Evolutionary conservation across 2,329 filamentous ascomycete genomes (phyloP).

Genomic region (Aspergillus sp.): DNA sequence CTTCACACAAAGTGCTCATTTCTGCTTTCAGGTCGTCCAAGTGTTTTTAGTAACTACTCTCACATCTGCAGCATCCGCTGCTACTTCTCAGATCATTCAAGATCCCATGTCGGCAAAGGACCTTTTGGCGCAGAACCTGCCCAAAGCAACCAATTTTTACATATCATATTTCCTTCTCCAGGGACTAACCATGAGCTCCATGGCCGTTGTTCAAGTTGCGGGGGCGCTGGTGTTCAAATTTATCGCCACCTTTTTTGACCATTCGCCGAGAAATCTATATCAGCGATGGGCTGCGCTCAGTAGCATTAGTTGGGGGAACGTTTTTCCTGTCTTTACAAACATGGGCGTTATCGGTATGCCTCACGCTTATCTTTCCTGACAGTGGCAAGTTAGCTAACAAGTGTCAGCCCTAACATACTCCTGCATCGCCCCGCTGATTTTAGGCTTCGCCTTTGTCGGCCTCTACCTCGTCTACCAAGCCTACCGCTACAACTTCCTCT

Average conservation of each 20-base stretch:
- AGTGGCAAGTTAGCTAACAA: conserved; percentile 5
- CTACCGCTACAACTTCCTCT: conserved; percentile 85
- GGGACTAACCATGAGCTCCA: conserved; percentile 68
- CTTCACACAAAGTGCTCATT: conserved; percentile 86
- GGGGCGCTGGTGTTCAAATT: conserved; percentile 68
- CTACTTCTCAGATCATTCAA: conserved; percentile 57
- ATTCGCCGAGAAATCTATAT: conserved; percentile 67
- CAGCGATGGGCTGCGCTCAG: conserved; percentile 65
- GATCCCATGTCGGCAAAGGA: conserved; percentile 58
- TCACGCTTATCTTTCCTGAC: background rate
- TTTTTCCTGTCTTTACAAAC: conserved; percentile 71
- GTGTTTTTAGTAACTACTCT: conserved; percentile 85
- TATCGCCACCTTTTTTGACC: conserved; percentile 64
- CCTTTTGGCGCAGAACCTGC: conserved; percentile 67
- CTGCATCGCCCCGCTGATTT: conserved; percentile 75
- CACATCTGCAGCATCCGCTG: conserved; percentile 70
- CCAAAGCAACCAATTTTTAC: conserved; percentile 88
- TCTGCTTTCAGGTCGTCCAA: conserved; percentile 65
- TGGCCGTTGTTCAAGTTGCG: conserved; percentile 63
- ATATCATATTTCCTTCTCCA: conserved; percentile 93
- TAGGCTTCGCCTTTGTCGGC: conserved; percentile 72
- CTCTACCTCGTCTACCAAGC: conserved; percentile 76
- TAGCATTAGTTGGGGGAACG: conserved; percentile 76
- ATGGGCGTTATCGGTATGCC: conserved; percentile 70
- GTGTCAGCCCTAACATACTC: conserved; percentile 71